phyloP scores from a whole-genome alignment of 2,329 filamentous ascomycete genomes.

The Exserohilum turcica region DNA sequence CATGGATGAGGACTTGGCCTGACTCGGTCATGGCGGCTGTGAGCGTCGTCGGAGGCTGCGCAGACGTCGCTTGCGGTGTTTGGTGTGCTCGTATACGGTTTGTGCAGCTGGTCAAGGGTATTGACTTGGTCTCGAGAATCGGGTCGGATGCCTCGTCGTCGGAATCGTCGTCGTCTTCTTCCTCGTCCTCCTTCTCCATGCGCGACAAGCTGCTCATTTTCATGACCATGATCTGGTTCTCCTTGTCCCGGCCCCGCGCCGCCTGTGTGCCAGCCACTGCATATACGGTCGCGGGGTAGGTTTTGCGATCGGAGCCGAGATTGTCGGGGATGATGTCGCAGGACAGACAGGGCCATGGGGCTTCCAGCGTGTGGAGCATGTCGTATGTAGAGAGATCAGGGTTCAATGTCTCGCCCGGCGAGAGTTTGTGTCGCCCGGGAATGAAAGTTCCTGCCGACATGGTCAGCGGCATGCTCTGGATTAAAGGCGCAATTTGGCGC shows the following conservation, averaged over 20 bases:
- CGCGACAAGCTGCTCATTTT: conserved; percentile 91
- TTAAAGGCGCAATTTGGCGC: background rate
- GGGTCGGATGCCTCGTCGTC: conserved; percentile 79
- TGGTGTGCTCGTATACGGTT: conserved; percentile 93
- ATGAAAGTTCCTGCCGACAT: conserved; percentile 79
- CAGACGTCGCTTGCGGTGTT: conserved; percentile 71
- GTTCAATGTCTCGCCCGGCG: conserved; percentile 85
- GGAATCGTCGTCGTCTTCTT: conserved; percentile 67
- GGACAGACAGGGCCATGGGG: conserved; percentile 95
- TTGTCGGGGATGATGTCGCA: conserved; percentile 89
- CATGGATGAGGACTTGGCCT: conserved; percentile 86
- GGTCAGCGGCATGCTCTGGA: background rate
- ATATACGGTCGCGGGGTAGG: conserved; percentile 96
- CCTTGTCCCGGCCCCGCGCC: conserved; percentile 71
- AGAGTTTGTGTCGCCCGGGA: conserved; percentile 88
- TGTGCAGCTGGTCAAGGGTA: conserved; percentile 83
- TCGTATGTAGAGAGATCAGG: conserved; percentile 95
- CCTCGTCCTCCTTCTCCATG: conserved; percentile 80
- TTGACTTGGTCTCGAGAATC: conserved; percentile 89
- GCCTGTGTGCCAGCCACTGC: conserved; percentile 94
- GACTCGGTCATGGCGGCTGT: conserved; percentile 94
- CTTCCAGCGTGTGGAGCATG: conserved; percentile 93
- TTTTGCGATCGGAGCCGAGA: conserved; percentile 85
- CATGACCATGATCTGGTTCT: conserved; percentile 95
- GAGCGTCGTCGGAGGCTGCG: conserved; percentile 76